A percentile compares a stretch with the other conserved stretches of the same genome.
These are phyloP conservation scores for Didymella pinodella DNA, from an alignment of 2,329 filamentous ascomycete genomes.

Conservation along the genomic window DNA sequence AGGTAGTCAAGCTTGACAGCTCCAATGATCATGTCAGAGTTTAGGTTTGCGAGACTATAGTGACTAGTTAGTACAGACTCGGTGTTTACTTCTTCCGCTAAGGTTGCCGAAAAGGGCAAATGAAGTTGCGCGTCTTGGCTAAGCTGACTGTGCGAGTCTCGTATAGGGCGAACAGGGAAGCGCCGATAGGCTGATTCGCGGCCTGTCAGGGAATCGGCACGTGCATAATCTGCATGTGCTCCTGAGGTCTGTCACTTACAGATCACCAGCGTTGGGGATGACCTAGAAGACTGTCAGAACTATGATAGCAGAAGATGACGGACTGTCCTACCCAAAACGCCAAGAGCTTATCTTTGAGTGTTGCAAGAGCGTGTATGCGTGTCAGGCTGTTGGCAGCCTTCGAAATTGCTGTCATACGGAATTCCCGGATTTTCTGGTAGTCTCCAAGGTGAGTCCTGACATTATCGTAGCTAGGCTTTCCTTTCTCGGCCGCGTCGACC, in stretches of 20 bases:
- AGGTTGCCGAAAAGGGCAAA: conserved; percentile 1
- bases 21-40: conserved; percentile 20
- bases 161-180: neutral
- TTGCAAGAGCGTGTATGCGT: conserved; percentile 21
- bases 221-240: neutral
- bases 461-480: conserved; percentile 19
- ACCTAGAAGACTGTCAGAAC: neutral
- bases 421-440: conserved; percentile 23
- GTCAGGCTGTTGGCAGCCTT: conserved; percentile 19
- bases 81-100: neutral
- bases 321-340: conserved; percentile 7
- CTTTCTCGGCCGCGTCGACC: conserved; percentile 19
- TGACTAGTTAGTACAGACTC: neutral
- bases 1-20: conserved; percentile 25
- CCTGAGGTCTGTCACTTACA: conserved; percentile 19
- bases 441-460: conserved; percentile 17
- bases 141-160: conserved; percentile 8
- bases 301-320: too few relatives aligned
- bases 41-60: conserved; percentile 13
- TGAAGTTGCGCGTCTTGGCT: neutral
- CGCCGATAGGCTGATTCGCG: neutral
- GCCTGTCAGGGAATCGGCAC: neutral
- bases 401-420: conserved; percentile 9
- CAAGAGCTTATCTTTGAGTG: conserved; percentile 22
- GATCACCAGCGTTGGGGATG: conserved; percentile 19